Conservation (phyloP, 2,329 filamentous ascomycete species). For the Nemania sp. region DNA sequence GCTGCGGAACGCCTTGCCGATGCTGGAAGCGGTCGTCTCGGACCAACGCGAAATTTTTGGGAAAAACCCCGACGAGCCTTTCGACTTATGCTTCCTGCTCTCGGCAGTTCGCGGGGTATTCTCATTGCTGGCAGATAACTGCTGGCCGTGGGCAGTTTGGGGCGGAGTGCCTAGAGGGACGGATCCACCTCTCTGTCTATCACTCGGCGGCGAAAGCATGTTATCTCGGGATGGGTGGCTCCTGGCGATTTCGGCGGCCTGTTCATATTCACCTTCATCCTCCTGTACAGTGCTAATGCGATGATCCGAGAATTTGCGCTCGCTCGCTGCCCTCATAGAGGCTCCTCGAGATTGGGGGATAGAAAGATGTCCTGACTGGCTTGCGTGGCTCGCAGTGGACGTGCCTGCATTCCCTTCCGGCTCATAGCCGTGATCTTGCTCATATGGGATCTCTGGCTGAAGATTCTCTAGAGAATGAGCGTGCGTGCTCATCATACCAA, state of each 20-base stretch:
- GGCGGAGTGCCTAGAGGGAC: conserved; percentile 64
- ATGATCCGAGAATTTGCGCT: conserved; percentile 69
- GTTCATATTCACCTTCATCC: conserved; percentile 74
- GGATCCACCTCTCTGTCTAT: conserved; percentile 56
- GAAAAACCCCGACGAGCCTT: conserved; percentile 75
- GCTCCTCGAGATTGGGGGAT: conserved; percentile 57
- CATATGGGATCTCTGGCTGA: conserved; percentile 64
- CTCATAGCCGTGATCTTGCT: conserved; percentile 77
- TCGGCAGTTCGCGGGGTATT: conserved; percentile 79
- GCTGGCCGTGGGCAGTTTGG: conserved; percentile 45
- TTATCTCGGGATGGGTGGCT: conserved; percentile 64
- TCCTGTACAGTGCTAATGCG: conserved; percentile 91
- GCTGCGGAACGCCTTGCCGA: conserved; percentile 75
- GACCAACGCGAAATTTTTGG: conserved; percentile 98
- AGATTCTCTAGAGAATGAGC: conserved; percentile 70
- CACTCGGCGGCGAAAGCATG: conserved; percentile 64
- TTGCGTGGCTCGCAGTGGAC: conserved; percentile 70
- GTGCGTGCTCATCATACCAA: conserved; percentile 51
- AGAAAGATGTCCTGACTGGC: conserved; percentile 77
- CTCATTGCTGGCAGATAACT: conserved; percentile 68
- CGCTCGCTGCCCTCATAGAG: conserved; percentile 50
- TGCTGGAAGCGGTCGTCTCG: conserved; percentile 89
- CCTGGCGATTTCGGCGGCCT: conserved; percentile 43
- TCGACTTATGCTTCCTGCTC: conserved; percentile 86
- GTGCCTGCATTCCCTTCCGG: conserved; percentile 80